phyloP scores from a whole-genome alignment of 192 early-diverging fungal genomes.

The Backusella macrospora region DNA sequence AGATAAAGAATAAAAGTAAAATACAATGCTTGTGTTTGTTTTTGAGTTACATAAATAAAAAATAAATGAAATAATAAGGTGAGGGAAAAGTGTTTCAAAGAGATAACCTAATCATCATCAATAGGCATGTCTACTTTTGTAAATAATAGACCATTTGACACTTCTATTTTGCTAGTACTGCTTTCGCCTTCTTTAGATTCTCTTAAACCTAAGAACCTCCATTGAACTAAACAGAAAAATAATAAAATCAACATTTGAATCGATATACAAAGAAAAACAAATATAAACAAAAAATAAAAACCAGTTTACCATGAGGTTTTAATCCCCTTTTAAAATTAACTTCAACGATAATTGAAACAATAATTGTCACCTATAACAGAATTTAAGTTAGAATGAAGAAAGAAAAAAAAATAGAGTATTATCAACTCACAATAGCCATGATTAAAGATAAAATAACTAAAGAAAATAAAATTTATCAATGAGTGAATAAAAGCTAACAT shows the following conservation, averaged over 20 bases:
- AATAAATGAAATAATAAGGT: too few relatives aligned
- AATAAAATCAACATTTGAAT: neutral
- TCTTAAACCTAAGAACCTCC: slow-evolving; percentile 2
- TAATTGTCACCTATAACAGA: neutral
- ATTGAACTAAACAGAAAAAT: neutral
- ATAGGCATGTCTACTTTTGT: slow-evolving; percentile 4
- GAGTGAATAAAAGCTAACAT: neutral
- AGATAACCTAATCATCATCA: neutral
- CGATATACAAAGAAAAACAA: neutral
- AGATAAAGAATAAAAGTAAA: neutral
- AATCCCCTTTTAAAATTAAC: slow-evolving; percentile 2
- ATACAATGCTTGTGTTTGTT: slow-evolving; percentile 10
- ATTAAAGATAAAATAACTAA: neutral
- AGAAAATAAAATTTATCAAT: neutral
- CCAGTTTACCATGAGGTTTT: neutral
- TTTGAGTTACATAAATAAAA: slow-evolving; percentile 4
- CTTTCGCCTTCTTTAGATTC: neutral
- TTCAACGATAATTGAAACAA: neutral
- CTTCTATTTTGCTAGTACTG: neutral
- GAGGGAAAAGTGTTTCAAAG: neutral
- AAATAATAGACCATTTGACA: slow-evolving; percentile 2
- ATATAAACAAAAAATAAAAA: too few relatives aligned
- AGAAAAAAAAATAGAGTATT: neutral
- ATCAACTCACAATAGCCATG: neutral
- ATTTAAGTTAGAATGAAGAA: neutral